Evolutionary conservation across 2,329 filamentous ascomycete genomes (phyloP), one percentile per base, ranked within the genome.

Genomic region (Fusarium odoratissimum): DNA sequence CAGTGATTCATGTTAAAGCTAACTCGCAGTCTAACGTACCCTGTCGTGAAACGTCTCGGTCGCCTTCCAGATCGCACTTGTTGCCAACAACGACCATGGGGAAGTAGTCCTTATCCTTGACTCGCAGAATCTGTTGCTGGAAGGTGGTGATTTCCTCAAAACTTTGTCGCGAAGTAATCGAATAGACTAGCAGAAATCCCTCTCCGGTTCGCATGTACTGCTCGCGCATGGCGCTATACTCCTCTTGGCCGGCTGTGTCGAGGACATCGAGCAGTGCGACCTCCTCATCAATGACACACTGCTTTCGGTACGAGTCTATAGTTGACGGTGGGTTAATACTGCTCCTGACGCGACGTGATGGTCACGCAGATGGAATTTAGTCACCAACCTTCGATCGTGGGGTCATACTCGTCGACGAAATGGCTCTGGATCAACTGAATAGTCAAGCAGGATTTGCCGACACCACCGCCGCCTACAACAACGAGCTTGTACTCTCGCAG

Each of bases 81-180:
- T 99, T 99, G 78, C 95, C 96, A 45, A 98, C 96, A 49, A 99
- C 93, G 65, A 98, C 97, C 87, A 99, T 98, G 77, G 96, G 96
- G 87, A 99, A 99, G 84, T 98, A 97, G 85, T 99, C 96, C 90
- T 97, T 98, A 87, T 98, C 96, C 89, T 99, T 99, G 79, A 99
- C 96, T 77, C 96, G 88, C 77, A 99, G 88, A 82, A 99, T 99
- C 85, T 99, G 96, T 88, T 98, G 95, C 85, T 98, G 95, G 86
- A 98, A 98, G 54, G 95, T 97, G 85, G 95, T 93, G 83, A 99
- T 98, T 86, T 99, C 96, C 82, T 99, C 95, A 80, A 98, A 98
- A 79, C 94, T 97, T 85, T 98, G 95, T 80, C 95, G 91, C 80
- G 95, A 98, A 63, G 94, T 98, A 86, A 99, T 99, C 76, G 95